Base-by-base conservation (phyloP, 176 grass and related monocot species). In the Triticum dicoccoides region DNA sequence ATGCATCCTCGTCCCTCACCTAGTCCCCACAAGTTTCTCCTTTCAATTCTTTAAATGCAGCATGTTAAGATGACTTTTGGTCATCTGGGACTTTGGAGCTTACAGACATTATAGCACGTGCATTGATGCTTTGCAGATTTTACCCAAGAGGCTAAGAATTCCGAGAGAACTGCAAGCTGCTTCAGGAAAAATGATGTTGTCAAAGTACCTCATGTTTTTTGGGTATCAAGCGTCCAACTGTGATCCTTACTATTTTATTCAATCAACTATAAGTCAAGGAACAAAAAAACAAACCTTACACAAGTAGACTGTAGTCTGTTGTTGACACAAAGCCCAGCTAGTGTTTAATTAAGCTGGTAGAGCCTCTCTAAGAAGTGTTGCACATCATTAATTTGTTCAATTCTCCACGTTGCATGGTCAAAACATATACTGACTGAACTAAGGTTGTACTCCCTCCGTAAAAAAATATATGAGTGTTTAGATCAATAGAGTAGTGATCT, bases 91-190 rank as follows among this genome's bases (percentile, higher is more conserved):
- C 21, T 73, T 84, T 74, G 69, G 38, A 63, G 29, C 69, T 65
- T 73, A 24, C 65, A 35, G 24, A 83, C 27, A 61, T 82, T 61
- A 78, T 52, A 80, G 23, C 45, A 52, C 13, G 9, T 76, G 69
- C 51, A 51, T 56, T 82, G 8, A 80, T 66, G 6, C 58, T 86
- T 33, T 84, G 56, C 90, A 98, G 96, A 98, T 92, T 98, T 98
- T 91, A 78, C 80, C 29, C 78, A 77, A 70, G 96, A 98, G 79
- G 96, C 90, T 79, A 94, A 92, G 78, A 98, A 98, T 90, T 98
- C 93, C 61, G 87, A 94, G 90, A 92, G 93, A 89, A 85, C 90
- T 68, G 93, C 96, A 49, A 89, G 64, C 52, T 90, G 84, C 92
- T 93, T 98, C 86, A 89, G 78, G 71, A 95, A 92, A 85, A 92